Conservation (phyloP, 2,329 filamentous ascomycete genomes). For the Harringtonia lauricola region DNA sequence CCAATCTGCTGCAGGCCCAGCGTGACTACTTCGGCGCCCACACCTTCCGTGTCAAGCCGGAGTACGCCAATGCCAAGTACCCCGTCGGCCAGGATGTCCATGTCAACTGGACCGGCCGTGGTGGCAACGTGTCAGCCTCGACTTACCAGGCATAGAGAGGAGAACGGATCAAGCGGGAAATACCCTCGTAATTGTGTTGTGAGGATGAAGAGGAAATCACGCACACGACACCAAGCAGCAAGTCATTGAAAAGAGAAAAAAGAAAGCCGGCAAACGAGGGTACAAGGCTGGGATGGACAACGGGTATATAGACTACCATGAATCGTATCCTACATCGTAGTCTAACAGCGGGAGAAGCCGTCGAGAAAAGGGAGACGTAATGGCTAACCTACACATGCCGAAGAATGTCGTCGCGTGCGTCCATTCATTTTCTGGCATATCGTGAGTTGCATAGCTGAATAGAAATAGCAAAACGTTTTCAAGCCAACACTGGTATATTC, state of each 20-base stretch:
- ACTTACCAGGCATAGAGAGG: conserved; percentile 80
- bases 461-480: neutral
- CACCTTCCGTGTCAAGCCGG: conserved; percentile 82
- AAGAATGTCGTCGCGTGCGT: neutral
- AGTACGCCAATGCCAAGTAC: conserved; percentile 67
- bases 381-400: neutral
- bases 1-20: conserved; percentile 97
- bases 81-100: conserved; percentile 80
- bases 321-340: no score
- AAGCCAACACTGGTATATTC: neutral
- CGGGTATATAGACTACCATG: no score
- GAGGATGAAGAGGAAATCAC: neutral
- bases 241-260: neutral
- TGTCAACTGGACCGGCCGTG: conserved; percentile 99
- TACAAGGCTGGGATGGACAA: no score
- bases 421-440: neutral
- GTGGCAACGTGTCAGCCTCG: conserved; percentile 92
- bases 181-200: neutral
- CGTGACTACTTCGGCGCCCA: conserved; percentile 98
- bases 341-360: no score
- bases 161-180: neutral
- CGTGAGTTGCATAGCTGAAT: neutral
- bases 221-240: neutral
- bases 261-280: no score
- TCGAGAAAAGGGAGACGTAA: neutral